Conservation (phyloP, 2,329 filamentous ascomycete species). For the Penicillium sp. region DNA sequence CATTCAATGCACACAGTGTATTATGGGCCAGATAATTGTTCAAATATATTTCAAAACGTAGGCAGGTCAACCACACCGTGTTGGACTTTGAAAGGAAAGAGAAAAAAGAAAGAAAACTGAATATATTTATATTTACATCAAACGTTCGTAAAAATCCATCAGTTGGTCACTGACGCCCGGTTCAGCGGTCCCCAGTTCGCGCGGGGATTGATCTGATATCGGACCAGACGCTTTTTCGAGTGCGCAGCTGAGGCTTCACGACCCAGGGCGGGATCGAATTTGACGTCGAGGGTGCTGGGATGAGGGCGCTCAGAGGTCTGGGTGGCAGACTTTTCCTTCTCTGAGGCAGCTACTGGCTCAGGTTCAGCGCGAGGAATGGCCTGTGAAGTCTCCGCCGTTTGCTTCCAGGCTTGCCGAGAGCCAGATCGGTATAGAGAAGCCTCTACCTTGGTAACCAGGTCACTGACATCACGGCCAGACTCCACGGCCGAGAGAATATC, state of each 20-base stretch:
- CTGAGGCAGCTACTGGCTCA: not conserved
- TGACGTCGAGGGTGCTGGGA: slow-evolving; percentile 56
- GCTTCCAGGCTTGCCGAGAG: slow-evolving; percentile 19
- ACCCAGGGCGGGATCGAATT: slow-evolving; percentile 80
- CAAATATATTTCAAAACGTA: not conserved
- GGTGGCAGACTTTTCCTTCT: not conserved
- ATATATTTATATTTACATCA: not conserved
- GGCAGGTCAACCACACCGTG: not conserved
- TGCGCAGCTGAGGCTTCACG: slow-evolving; percentile 53
- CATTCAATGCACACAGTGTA: no score
- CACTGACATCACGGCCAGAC: slow-evolving; percentile 35
- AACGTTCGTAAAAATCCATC: not conserved
- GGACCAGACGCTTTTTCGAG: slow-evolving; percentile 67
- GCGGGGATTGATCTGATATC: slow-evolving; percentile 87
- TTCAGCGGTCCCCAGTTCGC: slow-evolving; percentile 92
- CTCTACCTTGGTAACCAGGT: slow-evolving; percentile 45
- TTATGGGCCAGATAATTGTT: no score
- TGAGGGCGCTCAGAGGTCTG: slow-evolving; percentile 15
- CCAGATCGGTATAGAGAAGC: slow-evolving; percentile 45
- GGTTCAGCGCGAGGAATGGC: not conserved
- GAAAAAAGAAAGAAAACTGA: not conserved
- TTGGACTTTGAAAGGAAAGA: not conserved
- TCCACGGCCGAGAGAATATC: slow-evolving; percentile 39
- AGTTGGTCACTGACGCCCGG: slow-evolving; percentile 33
- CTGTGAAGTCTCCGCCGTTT: not conserved